Evolutionary conservation across 2,329 filamentous ascomycete genomes (phyloP).

Genomic region (Daldinia sp.): DNA sequence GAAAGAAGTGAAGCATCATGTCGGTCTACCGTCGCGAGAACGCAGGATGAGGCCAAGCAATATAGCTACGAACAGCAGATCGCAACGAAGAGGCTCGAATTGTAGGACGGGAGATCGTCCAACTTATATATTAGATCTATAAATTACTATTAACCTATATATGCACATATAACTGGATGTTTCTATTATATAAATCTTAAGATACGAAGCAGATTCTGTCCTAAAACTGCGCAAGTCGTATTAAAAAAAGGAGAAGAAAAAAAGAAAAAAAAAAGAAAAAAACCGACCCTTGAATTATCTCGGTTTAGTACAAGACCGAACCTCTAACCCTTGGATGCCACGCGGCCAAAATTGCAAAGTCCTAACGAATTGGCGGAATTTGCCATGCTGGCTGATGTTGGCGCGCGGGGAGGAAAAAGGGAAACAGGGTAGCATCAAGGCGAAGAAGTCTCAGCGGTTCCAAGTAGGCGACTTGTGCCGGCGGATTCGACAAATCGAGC

Average conservation of each 20-base stretch:
- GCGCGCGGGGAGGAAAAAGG: conserved; percentile 7
- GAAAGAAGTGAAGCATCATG: conserved; percentile 40
- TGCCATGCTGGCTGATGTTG: no score
- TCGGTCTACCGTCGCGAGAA: conserved; percentile 7
- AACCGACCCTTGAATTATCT: conserved; percentile 3
- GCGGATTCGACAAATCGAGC: conserved; percentile 32
- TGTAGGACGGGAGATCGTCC: conserved; percentile 21
- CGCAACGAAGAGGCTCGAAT: not conserved
- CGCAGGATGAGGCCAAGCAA: not conserved
- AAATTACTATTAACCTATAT: conserved; percentile 8
- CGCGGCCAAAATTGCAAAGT: not conserved
- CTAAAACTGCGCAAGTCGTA: not conserved
- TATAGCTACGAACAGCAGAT: conserved; percentile 1
- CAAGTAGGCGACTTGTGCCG: conserved; percentile 13
- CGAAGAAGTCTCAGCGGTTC: conserved; percentile 4
- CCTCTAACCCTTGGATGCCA: conserved; percentile 3
- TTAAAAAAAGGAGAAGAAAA: no score
- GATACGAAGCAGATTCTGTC: not conserved
- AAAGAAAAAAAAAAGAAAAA: not conserved
- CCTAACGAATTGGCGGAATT: conserved; percentile 28
- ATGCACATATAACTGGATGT: no score
- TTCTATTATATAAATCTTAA: not conserved
- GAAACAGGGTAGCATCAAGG: conserved; percentile 22
- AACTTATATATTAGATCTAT: conserved; percentile 24
- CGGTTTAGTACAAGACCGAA: conserved; percentile 29